phyloP scores from a whole-genome alignment of 768 basidiomycete species.

The Galerina marginata region DNA sequence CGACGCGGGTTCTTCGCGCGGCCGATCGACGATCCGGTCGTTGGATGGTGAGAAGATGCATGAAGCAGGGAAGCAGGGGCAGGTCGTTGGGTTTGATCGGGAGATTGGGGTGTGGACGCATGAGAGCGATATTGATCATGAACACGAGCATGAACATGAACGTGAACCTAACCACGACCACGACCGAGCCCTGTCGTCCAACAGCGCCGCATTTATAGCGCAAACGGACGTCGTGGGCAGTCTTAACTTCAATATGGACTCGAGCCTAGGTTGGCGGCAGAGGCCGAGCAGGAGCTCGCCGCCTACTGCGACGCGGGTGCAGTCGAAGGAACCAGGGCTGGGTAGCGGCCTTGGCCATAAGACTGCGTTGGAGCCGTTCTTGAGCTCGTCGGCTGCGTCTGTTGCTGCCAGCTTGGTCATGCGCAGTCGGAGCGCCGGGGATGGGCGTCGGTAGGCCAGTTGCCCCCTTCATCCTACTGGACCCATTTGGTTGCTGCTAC shows the following conservation, averaged over 20 bases:
- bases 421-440: conserved; percentile 19
- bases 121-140: neutral
- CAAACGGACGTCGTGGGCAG: neutral
- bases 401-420: conserved; percentile 8
- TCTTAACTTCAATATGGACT: neutral
- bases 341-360: neutral
- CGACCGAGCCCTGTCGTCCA: neutral
- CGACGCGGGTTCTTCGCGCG: conserved; percentile 4
- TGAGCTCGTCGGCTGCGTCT: conserved; percentile 9
- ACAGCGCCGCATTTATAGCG: neutral
- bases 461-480: too few relatives aligned
- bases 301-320: conserved; percentile 14
- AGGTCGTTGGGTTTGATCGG: neutral
- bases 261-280: conserved; percentile 9
- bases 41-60: neutral
- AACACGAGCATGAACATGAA: neutral
- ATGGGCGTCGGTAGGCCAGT: neutral
- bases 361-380: conserved; percentile 11
- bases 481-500: neutral
- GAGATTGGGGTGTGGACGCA: conserved; percentile 7
- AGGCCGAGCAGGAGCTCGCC: conserved; percentile 20
- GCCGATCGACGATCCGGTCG: conserved; percentile 8
- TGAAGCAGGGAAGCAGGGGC: neutral
- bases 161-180: neutral
- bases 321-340: neutral